phyloP scores from a whole-genome alignment of 1,139 yeast species.

The Saccharomyces hybrid region DNA sequence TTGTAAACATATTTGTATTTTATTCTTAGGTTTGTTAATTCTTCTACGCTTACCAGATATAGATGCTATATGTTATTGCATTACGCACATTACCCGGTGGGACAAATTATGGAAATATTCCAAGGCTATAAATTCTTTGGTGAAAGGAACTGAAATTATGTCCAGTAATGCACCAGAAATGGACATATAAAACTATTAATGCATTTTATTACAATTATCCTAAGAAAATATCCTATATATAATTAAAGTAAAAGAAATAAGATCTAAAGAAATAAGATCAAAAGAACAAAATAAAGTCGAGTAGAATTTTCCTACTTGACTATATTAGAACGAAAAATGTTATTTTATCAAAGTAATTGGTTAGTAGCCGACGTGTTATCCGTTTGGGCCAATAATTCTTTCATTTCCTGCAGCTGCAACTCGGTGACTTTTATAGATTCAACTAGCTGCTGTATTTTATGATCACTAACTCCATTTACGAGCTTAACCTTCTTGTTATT shows the following conservation, averaged over 20 bases:
- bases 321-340: not conserved
- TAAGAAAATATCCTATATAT: not conserved
- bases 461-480: slow-evolving; percentile 10
- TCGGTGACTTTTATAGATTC: slow-evolving; percentile 53
- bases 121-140: not conserved
- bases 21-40: not conserved
- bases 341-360: not conserved
- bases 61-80: not conserved
- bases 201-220: not conserved
- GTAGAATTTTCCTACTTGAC: not conserved
- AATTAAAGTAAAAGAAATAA: not conserved
- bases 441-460: slow-evolving; percentile 40
- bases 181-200: no score
- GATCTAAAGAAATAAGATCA: not conserved
- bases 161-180: not conserved
- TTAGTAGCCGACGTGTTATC: not conserved
- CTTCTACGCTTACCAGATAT: not conserved
- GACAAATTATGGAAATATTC: not conserved
- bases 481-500: slow-evolving; percentile 4
- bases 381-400: slow-evolving; percentile 15
- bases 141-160: not conserved
- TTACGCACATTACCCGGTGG: not conserved
- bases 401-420: slow-evolving; percentile 39
- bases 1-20: not conserved
- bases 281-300: not conserved